Evolutionary conservation across 2,329 filamentous ascomycete species (phyloP).

Genomic region (Botrytis pseudocinerea): DNA sequence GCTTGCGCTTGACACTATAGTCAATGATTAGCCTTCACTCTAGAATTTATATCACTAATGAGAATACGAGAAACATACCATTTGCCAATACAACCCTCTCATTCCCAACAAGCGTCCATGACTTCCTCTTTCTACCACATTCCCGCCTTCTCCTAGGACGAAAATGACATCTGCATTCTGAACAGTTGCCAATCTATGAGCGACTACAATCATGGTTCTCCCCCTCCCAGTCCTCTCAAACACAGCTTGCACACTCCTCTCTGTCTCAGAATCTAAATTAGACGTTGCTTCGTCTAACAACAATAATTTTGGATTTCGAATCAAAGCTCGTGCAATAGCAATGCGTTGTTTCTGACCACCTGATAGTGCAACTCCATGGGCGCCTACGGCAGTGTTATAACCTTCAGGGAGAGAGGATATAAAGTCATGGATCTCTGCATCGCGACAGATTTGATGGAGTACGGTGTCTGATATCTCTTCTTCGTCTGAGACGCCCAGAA

Average conservation of each 20-base stretch:
- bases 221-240: slow-evolving; percentile 64
- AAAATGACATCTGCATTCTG: slow-evolving; percentile 59
- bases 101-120: slow-evolving; percentile 32
- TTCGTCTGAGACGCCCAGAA: slow-evolving; percentile 57
- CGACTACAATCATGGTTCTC: slow-evolving; percentile 75
- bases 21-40: slow-evolving; percentile 15
- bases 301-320: slow-evolving; percentile 52
- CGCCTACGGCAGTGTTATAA: slow-evolving; percentile 50
- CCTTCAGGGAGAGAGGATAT: slow-evolving; percentile 54
- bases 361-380: slow-evolving; percentile 49
- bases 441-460: slow-evolving; percentile 49
- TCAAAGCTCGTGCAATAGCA: slow-evolving; percentile 55
- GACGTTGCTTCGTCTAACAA: slow-evolving; percentile 61
- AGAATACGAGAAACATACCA: slow-evolving; percentile 29
- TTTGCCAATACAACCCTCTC: slow-evolving; percentile 38
- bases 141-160: slow-evolving; percentile 36
- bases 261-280: slow-evolving; percentile 56
- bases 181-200: slow-evolving; percentile 74
- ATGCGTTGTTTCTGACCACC: slow-evolving; percentile 59
- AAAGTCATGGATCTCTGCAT: slow-evolving; percentile 56
- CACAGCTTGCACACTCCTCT: slow-evolving; percentile 61
- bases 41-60: not conserved
- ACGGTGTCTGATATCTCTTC: slow-evolving; percentile 47
- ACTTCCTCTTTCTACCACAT: slow-evolving; percentile 36
- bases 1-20: slow-evolving; percentile 30